Percentiles rank a stretch among this genome's conserved stretches.
Evolutionary conservation across 352 stramenopile genomes (phyloP).

Genomic region (Phytophthora cajani): DNA sequence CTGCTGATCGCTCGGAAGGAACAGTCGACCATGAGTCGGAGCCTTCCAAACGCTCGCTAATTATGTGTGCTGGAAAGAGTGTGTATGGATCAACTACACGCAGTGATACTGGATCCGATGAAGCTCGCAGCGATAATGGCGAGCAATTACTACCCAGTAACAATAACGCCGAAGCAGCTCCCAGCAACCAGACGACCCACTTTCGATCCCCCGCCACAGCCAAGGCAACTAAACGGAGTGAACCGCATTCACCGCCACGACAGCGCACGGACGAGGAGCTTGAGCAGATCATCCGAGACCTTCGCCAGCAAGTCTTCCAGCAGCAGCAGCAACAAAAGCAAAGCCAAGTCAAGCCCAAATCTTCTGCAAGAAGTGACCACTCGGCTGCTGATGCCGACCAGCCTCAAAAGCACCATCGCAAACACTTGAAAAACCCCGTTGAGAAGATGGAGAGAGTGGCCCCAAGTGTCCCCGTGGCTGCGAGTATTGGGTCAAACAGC

Average conservation of each 20-base stretch:
- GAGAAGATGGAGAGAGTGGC: constrained; percentile 49
- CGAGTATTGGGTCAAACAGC: constrained; percentile 7
- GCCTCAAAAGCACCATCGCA: constrained; percentile 26
- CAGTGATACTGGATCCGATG: constrained; percentile 1
- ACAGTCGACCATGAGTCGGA: neutral
- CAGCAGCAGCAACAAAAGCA: constrained; percentile 20
- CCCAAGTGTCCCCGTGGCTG: constrained; percentile 4
- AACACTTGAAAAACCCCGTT: constrained; percentile 71
- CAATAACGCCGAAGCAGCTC: neutral
- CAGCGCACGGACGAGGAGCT: constrained; percentile 63
- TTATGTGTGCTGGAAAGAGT: constrained; percentile 36
- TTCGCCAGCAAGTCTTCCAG: constrained; percentile 62
- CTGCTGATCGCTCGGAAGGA: neutral
- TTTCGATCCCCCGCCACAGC: neutral
- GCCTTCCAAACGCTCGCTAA: constrained; percentile 10
- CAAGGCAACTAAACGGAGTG: constrained; percentile 5
- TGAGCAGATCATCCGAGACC: constrained; percentile 70
- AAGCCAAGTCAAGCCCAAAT: neutral
- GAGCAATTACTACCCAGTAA: neutral
- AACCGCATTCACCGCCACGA: constrained; percentile 4
- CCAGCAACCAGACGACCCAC: constrained; percentile 5
- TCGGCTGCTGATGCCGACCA: constrained; percentile 10
- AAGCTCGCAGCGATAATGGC: constrained; percentile 12
- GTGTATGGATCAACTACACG: constrained; percentile 11
- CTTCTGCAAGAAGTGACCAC: neutral